Evolutionary conservation across 257 asterid genomes (phyloP), one percentile per base, ranked within the genome.

Genomic region (Marsdenia floribunda): DNA sequence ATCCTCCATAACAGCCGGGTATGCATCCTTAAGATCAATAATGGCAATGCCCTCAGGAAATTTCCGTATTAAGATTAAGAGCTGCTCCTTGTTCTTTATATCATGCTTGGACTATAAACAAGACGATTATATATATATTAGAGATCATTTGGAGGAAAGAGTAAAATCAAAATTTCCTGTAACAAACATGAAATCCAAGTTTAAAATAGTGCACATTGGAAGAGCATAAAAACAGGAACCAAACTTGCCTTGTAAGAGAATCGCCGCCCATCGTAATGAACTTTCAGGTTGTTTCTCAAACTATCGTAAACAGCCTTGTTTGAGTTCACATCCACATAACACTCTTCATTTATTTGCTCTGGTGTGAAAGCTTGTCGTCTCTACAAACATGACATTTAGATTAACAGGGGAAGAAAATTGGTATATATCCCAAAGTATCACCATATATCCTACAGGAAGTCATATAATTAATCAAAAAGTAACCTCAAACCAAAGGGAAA

Each of bases 21-120:
- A 90, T 65, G 99, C 72, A 71, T 94, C 97, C 85, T 89, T 90
- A 79, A 94, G 92, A 82, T 92, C 97, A 66, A 90, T 84, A 22
- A 89, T 89, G 64, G 92, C 87, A 80, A 94, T 87, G 73, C 97
- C 97, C 84, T 89, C 92, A 0, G 86, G 88, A 66, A 73, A 85
- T 73, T 82, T 90, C 73, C 90, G 87, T 68, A 90, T 76, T 72
- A 94, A 81, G 75, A 74, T 78, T 72, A 86, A 87, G 65, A 92
- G 93, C 46, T 89, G 86, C 1, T 77, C 83, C 84, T 89, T 94
- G 79, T 84, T 88, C 79, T 79, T 87, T 83, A 92, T 11, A 38
- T 81, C 89, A 78, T 92, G 92, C 81, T 89, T 92, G 70, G 97
- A 79, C 99, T 94, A 89, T 77, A 71, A 71, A 66, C 63, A 59